Percentiles rank a stretch among this genome's conserved stretches.
phyloP scores from a whole-genome alignment of 164 flowering plant species.

The Euptelea pleiosperma region DNA sequence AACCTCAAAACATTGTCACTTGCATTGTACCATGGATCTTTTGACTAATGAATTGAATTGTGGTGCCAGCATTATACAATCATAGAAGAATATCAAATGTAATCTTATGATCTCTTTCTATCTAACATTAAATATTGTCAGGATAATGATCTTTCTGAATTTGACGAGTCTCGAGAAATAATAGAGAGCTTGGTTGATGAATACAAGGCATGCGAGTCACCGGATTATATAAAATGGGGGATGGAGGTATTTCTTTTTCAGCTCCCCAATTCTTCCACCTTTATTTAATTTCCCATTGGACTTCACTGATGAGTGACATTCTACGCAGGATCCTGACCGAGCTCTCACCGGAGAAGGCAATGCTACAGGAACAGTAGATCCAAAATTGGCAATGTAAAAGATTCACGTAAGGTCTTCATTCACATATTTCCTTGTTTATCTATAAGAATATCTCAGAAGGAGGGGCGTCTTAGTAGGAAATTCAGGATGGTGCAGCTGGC shows the following conservation, averaged over 20 bases:
- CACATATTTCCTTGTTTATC: not conserved
- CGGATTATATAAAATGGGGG: constrained; percentile 99
- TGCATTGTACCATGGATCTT: too few species aligned
- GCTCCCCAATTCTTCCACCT: constrained; percentile 4
- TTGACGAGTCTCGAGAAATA: constrained; percentile 94
- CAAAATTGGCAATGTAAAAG: constrained; percentile 32
- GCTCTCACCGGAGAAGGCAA: constrained; percentile 77
- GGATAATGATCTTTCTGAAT: constrained; percentile 99
- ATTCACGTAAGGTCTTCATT: constrained; percentile 11
- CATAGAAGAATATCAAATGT: not conserved
- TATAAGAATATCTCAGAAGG: too few species aligned
- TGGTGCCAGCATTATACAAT: too few species aligned
- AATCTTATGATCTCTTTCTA: not conserved
- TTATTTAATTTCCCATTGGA: not conserved
- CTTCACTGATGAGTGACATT: constrained; percentile 4
- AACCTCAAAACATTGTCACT: too few species aligned
- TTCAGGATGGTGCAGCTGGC: too few species aligned
- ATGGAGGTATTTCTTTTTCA: constrained; percentile 67
- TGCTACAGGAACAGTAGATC: constrained; percentile 69
- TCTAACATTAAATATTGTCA: constrained; percentile 16
- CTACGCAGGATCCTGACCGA: constrained; percentile 71
- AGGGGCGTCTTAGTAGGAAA: too few species aligned
- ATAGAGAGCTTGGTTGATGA: constrained; percentile 97
- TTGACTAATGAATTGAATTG: too few species aligned
- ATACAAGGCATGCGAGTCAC: constrained; percentile 98